Base-by-base conservation (phyloP, 257 asterid genomes). In the Solanum verrucosum region DNA sequence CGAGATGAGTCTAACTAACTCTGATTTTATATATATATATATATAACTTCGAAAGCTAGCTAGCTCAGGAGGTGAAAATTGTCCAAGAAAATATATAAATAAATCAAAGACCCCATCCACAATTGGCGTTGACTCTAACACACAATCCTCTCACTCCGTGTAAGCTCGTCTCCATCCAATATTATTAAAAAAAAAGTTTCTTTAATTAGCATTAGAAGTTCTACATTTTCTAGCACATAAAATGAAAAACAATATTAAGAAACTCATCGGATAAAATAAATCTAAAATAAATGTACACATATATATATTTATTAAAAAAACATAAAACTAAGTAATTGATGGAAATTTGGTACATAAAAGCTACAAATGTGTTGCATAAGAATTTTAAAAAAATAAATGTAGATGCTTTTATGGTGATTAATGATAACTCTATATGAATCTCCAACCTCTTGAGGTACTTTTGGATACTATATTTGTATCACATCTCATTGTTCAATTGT, bases 401-500 rank as follows among this genome's bases (percentile, higher is more conserved):
- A 35, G 29, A 37, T 74, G 31, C 83, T 35, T 33, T 72, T 37
- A 11, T 74, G 31, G 10, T 23, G 27, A 74, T 35, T 38, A 18
- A 73, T 74, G 82, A 35, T 73, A 1, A 74, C 25, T 7, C 84
- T 79, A 79, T 78, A 42, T 79, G n/a, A 68, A 84, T 84, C 35
- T 84, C 87, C 63, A 21, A 63, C 67, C 68, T 40, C 70, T 40
- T 27, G 35, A 44, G 29, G 68, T 81, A 46, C 42, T 18, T 5
- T 81, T 46, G 70, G 7, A 29, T 18, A 9, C 2, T 46, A 31
- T 46, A 1, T 25, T 25, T 16, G 4, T 5, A 0, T 81, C 70
- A 82, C 70, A 49, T 29, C 4, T 60, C 59, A 40, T 77, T 46
- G 88, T 87, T 89, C 90, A 93, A 92, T 73, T 92, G 93, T 56